phyloP scores from a whole-genome alignment of 805 yeast species.

The Saturnispora bothae region DNA sequence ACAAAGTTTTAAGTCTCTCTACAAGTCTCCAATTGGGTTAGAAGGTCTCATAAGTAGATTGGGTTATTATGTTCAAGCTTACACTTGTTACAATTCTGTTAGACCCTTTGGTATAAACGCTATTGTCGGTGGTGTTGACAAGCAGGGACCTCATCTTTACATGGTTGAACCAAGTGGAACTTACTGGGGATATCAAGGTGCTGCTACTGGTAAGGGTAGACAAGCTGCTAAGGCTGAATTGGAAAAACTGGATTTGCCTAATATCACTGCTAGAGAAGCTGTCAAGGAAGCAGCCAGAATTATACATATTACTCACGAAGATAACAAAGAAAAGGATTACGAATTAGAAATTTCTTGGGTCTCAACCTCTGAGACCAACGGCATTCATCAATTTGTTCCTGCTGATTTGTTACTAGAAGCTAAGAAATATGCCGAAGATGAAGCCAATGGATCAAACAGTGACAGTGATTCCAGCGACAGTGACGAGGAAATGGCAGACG shows the following conservation, averaged over 20 bases:
- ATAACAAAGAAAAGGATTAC: constrained; percentile 93
- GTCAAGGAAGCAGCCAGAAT: constrained; percentile 91
- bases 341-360: constrained; percentile 93
- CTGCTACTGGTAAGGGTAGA: constrained; percentile 97
- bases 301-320: constrained; percentile 91
- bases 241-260: constrained; percentile 74
- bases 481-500: constrained; percentile 26
- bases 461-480: constrained; percentile 14
- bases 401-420: constrained; percentile 76
- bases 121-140: constrained; percentile 89
- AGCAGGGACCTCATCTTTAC: constrained; percentile 74
- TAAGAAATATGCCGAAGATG: constrained; percentile 70
- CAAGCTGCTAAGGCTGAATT: constrained; percentile 96
- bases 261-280: constrained; percentile 67
- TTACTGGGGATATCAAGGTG: constrained; percentile 95
- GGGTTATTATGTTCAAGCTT: constrained; percentile 88
- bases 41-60: constrained; percentile 78
- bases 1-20: constrained; percentile 60
- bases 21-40: constrained; percentile 67
- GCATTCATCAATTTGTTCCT: constrained; percentile 73
- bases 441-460: constrained; percentile 49
- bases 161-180: constrained; percentile 98
- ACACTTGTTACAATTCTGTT: constrained; percentile 91
- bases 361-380: constrained; percentile 62
- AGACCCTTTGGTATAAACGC: constrained; percentile 95